phyloP scores from a whole-genome alignment of 2,329 filamentous ascomycete species.

The Cladosporium sp. region DNA sequence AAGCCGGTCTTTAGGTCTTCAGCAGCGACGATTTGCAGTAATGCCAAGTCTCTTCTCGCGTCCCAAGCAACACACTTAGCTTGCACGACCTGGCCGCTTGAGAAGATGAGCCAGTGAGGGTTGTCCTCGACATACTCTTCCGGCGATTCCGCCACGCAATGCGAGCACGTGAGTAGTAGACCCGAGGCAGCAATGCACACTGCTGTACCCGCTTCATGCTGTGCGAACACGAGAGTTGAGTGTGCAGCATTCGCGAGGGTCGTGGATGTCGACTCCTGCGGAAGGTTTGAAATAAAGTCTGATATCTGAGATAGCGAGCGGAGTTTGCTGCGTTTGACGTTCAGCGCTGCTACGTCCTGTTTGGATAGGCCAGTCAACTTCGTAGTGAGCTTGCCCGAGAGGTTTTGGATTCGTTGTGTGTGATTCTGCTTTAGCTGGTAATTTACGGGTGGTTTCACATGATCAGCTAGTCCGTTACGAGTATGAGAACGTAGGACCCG shows the following conservation, averaged over 20 bases:
- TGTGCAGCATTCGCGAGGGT: constrained; percentile 5
- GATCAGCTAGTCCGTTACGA: background rate
- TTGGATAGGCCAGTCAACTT: background rate
- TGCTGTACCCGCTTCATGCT: constrained; percentile 53
- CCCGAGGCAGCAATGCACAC: constrained; percentile 50
- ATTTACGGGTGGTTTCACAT: background rate
- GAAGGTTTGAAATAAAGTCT: background rate
- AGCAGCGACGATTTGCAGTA: constrained; percentile 43
- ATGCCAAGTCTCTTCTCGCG: constrained; percentile 46
- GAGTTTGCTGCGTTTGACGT: background rate
- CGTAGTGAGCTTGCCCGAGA: background rate
- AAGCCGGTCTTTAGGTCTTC: background rate
- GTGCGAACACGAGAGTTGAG: constrained; percentile 48
- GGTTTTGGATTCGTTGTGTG: background rate
- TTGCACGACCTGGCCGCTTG: constrained; percentile 42
- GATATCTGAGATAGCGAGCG: background rate
- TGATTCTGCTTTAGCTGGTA: background rate
- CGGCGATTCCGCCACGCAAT: constrained; percentile 50
- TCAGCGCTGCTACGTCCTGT: background rate
- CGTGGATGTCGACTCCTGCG: background rate
- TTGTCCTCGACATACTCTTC: constrained; percentile 37
- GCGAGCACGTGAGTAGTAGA: constrained; percentile 52
- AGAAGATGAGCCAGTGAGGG: constrained; percentile 46
- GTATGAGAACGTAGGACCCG: background rate
- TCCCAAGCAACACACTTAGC: constrained; percentile 48